These are phyloP conservation scores for Lavandula angustifolia DNA, from an alignment of 257 asterid genomes.

Conservation along the genomic window DNA sequence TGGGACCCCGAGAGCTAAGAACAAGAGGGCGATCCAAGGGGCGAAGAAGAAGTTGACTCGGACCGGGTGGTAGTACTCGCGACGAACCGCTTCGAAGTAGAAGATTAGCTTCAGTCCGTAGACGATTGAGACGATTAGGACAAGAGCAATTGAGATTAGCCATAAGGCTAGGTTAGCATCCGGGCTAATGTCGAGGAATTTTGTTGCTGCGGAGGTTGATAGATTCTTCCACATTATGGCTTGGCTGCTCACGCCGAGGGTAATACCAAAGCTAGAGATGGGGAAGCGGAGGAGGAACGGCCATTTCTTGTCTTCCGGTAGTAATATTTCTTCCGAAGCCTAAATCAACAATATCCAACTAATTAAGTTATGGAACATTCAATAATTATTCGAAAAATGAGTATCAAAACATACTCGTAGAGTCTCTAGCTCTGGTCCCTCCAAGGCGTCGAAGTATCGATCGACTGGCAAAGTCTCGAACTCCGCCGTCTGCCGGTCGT, in stretches of 20 bases:
- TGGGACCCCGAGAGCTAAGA: conserved; percentile 67
- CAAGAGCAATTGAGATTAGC: conserved; percentile 59
- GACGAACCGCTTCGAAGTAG: conserved; percentile 93
- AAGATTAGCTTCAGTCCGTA: conserved; percentile 62
- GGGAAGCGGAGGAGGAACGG: conserved; percentile 90
- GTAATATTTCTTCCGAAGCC: conserved; percentile 56
- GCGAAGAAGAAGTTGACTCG: conserved; percentile 96
- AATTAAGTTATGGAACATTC: too few species aligned
- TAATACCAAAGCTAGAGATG: conserved; percentile 71
- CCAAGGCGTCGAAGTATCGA: conserved; percentile 82
- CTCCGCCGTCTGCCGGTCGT: conserved; percentile 40
- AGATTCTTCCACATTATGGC: conserved; percentile 93
- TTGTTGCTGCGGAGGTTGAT: conserved; percentile 56
- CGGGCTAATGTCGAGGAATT: conserved; percentile 55
- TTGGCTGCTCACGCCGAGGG: conserved; percentile 93
- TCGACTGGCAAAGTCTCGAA: conserved; percentile 45
- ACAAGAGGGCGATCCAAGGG: conserved; percentile 74
- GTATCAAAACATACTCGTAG: conserved; percentile 47
- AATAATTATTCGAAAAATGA: too few species aligned
- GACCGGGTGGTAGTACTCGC: conserved; percentile 88
- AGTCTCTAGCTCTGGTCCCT: conserved; percentile 83
- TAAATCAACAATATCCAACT: conserved; percentile 13
- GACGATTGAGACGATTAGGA: conserved; percentile 36
- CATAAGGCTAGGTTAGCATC: conserved; percentile 62
- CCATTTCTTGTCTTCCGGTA: conserved; percentile 81